phyloP scores from a whole-genome alignment of 257 asterid genomes.

The Salvia rosmarinus region DNA sequence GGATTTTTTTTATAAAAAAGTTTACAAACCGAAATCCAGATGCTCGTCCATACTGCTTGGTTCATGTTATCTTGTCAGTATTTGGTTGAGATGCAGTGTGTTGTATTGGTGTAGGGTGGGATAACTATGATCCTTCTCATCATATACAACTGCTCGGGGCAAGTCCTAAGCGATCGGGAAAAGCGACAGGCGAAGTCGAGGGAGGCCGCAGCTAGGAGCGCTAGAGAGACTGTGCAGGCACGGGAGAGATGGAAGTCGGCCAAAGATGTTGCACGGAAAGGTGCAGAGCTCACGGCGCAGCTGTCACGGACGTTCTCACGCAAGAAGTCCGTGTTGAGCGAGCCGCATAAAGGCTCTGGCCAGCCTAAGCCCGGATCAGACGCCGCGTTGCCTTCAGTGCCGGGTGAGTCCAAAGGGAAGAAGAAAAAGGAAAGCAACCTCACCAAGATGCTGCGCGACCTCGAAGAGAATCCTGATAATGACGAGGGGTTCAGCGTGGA shows the following conservation, averaged over 20 bases:
- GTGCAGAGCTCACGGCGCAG: constrained; percentile 65
- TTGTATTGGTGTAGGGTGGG: constrained; percentile 56
- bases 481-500: constrained; percentile 84
- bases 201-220: constrained; percentile 92
- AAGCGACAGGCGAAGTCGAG: constrained; percentile 83
- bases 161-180: constrained; percentile 82
- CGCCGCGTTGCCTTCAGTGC: constrained; percentile 70
- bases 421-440: constrained; percentile 64
- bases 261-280: constrained; percentile 67
- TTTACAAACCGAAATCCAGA: no score
- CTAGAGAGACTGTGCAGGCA: constrained; percentile 86
- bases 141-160: constrained; percentile 94
- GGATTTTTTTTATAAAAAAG: no score
- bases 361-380: constrained; percentile 75
- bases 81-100: neutral
- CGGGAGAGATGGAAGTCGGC: constrained; percentile 92
- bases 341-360: constrained; percentile 45
- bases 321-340: constrained; percentile 55
- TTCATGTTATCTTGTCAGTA: neutral
- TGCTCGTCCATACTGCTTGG: neutral
- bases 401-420: constrained; percentile 55
- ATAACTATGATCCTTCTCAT: constrained; percentile 76
- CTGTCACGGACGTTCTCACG: constrained; percentile 89
- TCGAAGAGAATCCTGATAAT: constrained; percentile 81
- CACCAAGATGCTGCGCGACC: constrained; percentile 87